Conservation (phyloP, 495 filamentous ascomycete species). For the Parachaetomium inaequale region DNA sequence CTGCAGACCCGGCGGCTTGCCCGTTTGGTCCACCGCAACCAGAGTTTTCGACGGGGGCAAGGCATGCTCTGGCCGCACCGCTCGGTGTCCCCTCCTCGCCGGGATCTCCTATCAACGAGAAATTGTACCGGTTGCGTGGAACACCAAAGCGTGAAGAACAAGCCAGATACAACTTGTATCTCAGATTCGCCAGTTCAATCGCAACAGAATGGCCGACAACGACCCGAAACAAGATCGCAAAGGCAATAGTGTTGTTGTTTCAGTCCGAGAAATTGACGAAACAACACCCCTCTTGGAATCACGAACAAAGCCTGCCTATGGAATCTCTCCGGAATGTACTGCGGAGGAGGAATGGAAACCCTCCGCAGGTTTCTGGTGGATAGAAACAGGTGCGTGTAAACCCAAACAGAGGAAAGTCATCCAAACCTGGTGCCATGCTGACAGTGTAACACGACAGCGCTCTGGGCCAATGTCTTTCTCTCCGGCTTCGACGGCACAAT, state of each 20-base stretch:
- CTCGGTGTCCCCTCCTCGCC: background rate
- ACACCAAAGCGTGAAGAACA: background rate
- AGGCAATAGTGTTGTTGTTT: background rate
- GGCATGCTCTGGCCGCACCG: background rate
- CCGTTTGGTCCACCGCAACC: background rate
- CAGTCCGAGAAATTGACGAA: conserved; percentile 15
- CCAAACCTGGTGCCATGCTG: conserved; percentile 2
- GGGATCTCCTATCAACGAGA: no score
- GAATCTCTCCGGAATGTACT: conserved; percentile 20
- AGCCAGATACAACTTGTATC: background rate
- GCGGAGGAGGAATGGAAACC: conserved; percentile 28
- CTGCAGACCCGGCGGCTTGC: conserved; percentile 1
- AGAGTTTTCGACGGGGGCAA: background rate
- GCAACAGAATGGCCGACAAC: background rate
- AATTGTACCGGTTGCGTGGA: no score
- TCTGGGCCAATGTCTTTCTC: conserved; percentile 64
- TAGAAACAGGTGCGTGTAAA: conserved; percentile 33
- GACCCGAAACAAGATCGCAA: background rate
- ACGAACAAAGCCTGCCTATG: conserved; percentile 22
- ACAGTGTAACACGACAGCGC: conserved; percentile 41
- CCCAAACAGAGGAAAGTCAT: background rate
- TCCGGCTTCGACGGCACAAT: conserved; percentile 64
- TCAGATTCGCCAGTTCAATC: background rate
- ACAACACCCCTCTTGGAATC: conserved; percentile 25
- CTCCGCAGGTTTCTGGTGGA: conserved; percentile 37